Percentiles rank a stretch among this genome's conserved stretches.
These are phyloP conservation scores for Phylloporus sp. DNA, from an alignment of 768 basidiomycete genomes.

Conservation along the genomic window DNA sequence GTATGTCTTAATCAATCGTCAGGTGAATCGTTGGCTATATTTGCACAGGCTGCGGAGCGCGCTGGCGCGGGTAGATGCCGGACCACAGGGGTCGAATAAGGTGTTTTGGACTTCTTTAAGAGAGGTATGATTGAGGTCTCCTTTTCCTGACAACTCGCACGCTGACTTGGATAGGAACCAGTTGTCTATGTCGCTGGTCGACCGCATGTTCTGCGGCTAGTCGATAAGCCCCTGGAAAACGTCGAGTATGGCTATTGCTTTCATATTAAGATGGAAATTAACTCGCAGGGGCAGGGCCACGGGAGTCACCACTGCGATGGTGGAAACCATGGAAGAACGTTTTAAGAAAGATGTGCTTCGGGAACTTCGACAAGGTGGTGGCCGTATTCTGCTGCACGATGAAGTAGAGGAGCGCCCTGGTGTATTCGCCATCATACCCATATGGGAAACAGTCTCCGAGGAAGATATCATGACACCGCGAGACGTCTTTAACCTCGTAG, in stretches of 20 bases:
- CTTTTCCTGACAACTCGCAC: background rate
- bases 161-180: constrained; percentile 58
- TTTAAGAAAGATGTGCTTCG: constrained; percentile 85
- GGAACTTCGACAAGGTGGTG: constrained; percentile 65
- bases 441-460: constrained; percentile 86
- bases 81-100: constrained; percentile 64
- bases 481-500: constrained; percentile 74
- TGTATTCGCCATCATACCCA: constrained; percentile 83
- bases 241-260: constrained; percentile 62
- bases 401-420: constrained; percentile 93
- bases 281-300: constrained; percentile 59
- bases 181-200: constrained; percentile 85
- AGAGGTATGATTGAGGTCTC: constrained; percentile 50
- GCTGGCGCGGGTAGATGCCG: constrained; percentile 73
- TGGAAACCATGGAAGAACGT: constrained; percentile 84
- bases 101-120: constrained; percentile 95
- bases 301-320: constrained; percentile 83
- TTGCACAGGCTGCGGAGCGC: constrained; percentile 65
- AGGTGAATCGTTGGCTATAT: background rate
- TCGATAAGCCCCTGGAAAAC: constrained; percentile 87
- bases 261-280: background rate
- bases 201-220: constrained; percentile 85
- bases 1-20: constrained; percentile 4
- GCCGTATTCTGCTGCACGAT: constrained; percentile 87
- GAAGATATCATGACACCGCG: constrained; percentile 83